Evolutionary conservation across 768 basidiomycete species (phyloP).

Genomic region (Hypholoma sublateritium): DNA sequence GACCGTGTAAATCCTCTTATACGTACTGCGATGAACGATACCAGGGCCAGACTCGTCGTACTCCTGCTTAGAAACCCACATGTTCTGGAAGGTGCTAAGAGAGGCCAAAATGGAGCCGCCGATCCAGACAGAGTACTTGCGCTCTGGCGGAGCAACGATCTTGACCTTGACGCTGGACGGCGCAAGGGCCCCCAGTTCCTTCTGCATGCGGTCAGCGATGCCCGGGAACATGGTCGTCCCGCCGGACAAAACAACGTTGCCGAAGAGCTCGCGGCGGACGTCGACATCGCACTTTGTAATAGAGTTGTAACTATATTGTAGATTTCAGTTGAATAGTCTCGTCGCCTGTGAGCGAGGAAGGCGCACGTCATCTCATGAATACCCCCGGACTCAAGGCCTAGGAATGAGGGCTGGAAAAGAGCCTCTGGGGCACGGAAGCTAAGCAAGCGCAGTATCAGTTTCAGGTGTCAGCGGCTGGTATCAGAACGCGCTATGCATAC

Average conservation of each 20-base stretch:
- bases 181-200: slow-evolving; percentile 83
- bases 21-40: slow-evolving; percentile 48
- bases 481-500: slow-evolving; percentile 40
- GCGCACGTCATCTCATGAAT: slow-evolving; percentile 86
- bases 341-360: slow-evolving; percentile 6
- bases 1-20: not conserved
- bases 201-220: slow-evolving; percentile 95
- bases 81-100: slow-evolving; percentile 93
- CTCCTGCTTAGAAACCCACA: slow-evolving; percentile 94
- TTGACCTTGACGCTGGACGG: slow-evolving; percentile 95
- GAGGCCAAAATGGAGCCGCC: slow-evolving; percentile 87
- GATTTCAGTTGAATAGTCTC: not conserved
- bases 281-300: slow-evolving; percentile 88
- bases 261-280: slow-evolving; percentile 78
- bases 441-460: slow-evolving; percentile 42
- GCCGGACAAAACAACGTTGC: slow-evolving; percentile 86
- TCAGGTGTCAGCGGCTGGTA: too few species aligned
- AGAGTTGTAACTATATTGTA: slow-evolving; percentile 60
- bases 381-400: slow-evolving; percentile 87
- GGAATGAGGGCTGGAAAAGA: slow-evolving; percentile 90
- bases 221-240: slow-evolving; percentile 97
- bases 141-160: slow-evolving; percentile 91
- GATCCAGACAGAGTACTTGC: slow-evolving; percentile 97
- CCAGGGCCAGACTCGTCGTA: slow-evolving; percentile 85
- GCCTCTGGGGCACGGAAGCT: slow-evolving; percentile 93